Evolutionary conservation across 2,329 filamentous ascomycete genomes (phyloP), one percentile per base, ranked within the genome.

Genomic region (Diaporthe vaccinii): DNA sequence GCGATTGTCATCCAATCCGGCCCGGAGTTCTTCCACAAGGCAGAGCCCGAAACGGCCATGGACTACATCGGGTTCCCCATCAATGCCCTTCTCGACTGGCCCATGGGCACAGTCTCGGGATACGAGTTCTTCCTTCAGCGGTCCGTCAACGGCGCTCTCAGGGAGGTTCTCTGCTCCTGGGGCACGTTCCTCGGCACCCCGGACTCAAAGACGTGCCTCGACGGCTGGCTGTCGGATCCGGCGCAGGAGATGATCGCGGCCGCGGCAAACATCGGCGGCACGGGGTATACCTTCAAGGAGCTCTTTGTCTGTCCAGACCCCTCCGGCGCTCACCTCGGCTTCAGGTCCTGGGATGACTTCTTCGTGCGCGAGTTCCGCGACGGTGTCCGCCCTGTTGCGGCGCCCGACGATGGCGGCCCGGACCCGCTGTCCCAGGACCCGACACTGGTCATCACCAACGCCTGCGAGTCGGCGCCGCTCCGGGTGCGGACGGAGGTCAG

Each of bases 291-390:
- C 3, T 67, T 67, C 22, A 14, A 51, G 28, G 44, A 67, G 28
- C 62, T 67, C 28, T 74, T 69, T 31, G n/a, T 25, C 8, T 61
- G 39, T 20, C 62, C 65, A 4, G n/a, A 49, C 82, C 85, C 0
- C 84, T 82, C 39, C 88, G 89, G 0, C 86, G 84, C 70, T 86
- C 79, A 87, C 77, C 80, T 84, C 74, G 90, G 90, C 22, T 92
- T 85, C 82, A 87, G 84, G 51, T 90, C 88, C 0, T 92, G 90
- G 90, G 90, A 92, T 76, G 82, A 89, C 75, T 92, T 91, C 84
- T 92, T 92, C 84, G 91, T 88, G 0, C 85, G 90, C 17, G 73
- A 83, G 3, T 88, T 91, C 77, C 84, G 80, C 7, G 82, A 86
- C 4, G 83, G 81, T 14, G 84, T 87, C 7, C 86, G 90, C 0